phyloP scores from a whole-genome alignment of 306 rosid species.

The Morella rubra region DNA sequence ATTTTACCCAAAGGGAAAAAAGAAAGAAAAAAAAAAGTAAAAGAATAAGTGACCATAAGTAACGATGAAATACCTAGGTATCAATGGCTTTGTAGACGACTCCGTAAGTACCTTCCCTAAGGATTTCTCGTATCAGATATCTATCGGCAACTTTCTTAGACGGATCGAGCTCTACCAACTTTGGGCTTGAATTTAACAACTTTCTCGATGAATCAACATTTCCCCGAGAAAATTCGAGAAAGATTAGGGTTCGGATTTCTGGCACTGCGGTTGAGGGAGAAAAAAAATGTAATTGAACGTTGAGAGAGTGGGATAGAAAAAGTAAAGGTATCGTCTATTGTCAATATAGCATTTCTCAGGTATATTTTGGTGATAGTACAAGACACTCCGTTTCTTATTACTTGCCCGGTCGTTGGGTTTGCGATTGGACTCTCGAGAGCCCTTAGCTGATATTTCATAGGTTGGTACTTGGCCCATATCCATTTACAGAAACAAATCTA shows the following conservation, averaged over 20 bases:
- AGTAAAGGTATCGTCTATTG: not conserved
- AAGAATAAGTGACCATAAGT: not conserved
- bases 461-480: too few species aligned
- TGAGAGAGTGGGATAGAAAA: not conserved
- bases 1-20: not conserved
- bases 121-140: constrained; percentile 89
- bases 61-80: constrained; percentile 58
- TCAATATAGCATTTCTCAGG: not conserved
- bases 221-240: not conserved
- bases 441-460: too few species aligned
- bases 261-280: not conserved
- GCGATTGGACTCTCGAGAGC: too few species aligned
- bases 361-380: not conserved
- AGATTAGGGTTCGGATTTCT: constrained; percentile 46
- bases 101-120: constrained; percentile 99
- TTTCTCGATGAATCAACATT: constrained; percentile 23
- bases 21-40: not conserved
- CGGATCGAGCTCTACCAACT: constrained; percentile 59
- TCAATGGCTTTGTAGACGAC: constrained; percentile 97
- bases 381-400: rapidly evolving
- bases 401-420: too few species aligned
- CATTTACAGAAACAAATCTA: too few species aligned
- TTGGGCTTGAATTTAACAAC: constrained; percentile 25
- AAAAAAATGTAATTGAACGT: constrained; percentile 33
- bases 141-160: constrained; percentile 93